Evolutionary conservation across 257 asterid genomes (phyloP), one percentile per base, ranked within the genome.

Genomic region (Oldenlandia corymbosa): DNA sequence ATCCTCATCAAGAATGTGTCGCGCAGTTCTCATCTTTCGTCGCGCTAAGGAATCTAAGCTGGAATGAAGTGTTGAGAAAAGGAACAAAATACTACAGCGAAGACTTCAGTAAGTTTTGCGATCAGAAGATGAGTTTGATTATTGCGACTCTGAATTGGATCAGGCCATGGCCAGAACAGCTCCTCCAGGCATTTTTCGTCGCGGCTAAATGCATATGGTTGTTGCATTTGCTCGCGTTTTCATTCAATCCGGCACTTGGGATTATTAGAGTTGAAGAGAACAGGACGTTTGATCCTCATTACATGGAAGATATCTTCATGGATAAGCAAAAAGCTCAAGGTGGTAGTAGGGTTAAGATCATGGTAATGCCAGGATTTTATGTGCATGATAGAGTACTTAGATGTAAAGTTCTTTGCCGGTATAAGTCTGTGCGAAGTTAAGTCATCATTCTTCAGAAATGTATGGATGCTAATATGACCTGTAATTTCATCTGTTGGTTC

Each of bases 331-430:
- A 75, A 66, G 56, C 77, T 23, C 83, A 85, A 58, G 85, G 89
- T 43, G 31, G 75, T 10, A 71, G 88, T 71, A 63, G 73, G 73
- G 95, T 89, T 20, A 85, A 89, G 86, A 70, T 87, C 11, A 85
- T 89, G 99, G 97, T 89, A 20, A 80, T 81, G 91, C 98, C 96
- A 43, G 98, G 98, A 0, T 91, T 91, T 75, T 86, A 84, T 81
- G 94, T 91, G 79, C 84, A 78, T 37, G 87, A 86, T 55, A 82
- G 83, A 66, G 91, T 86, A 46, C 80, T 91, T 55, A 86, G 79
- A 74, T 91, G 96, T 71, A 83, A 88, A 81, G 98, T 88, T 69
- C 78, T 88, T 27, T 88, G 98, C 81, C 80, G 86, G 79, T 84
- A 91, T 26, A 88, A 86, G 65, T 69, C 84, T 43, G 69, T 68